Conservation (phyloP, 352 stramenopile genomes). For the Bremia lactucae region DNA sequence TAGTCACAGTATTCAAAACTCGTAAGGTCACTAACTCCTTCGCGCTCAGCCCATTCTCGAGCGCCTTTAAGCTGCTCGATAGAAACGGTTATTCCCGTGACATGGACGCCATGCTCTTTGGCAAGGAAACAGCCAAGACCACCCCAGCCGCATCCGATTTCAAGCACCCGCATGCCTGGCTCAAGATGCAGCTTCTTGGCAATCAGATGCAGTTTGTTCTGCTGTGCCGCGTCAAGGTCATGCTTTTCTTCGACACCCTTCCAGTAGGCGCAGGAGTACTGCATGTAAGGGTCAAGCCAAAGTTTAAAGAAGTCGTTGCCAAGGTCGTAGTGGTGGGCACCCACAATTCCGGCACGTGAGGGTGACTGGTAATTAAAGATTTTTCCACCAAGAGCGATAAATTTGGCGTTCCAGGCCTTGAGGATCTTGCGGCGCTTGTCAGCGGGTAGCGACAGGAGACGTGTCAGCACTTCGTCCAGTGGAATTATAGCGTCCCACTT, state of each 20-base stretch:
- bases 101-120: constrained; percentile 79
- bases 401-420: constrained; percentile 82
- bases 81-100: constrained; percentile 86
- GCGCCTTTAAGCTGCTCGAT: constrained; percentile 86
- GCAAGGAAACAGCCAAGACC: constrained; percentile 80
- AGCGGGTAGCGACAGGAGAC: constrained; percentile 50
- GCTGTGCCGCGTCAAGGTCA: constrained; percentile 74
- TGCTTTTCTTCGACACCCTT: constrained; percentile 60
- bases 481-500: constrained; percentile 80
- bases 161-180: constrained; percentile 74
- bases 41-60: constrained; percentile 58
- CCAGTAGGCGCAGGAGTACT: constrained; percentile 83
- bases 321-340: constrained; percentile 80
- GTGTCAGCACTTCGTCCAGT: constrained; percentile 66
- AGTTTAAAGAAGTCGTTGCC: constrained; percentile 86
- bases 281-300: constrained; percentile 81
- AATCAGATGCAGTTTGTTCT: constrained; percentile 83
- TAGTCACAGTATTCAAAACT: constrained; percentile 88
- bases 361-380: constrained; percentile 85
- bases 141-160: constrained; percentile 87
- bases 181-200: constrained; percentile 81
- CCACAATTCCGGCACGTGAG: constrained; percentile 71
- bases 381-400: constrained; percentile 58
- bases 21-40: constrained; percentile 75
- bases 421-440: constrained; percentile 78